A percentile compares a stretch with the other conserved stretches of the same genome.
phyloP scores from a whole-genome alignment of 1,139 yeast species.

The Maudiozyma humilis region DNA sequence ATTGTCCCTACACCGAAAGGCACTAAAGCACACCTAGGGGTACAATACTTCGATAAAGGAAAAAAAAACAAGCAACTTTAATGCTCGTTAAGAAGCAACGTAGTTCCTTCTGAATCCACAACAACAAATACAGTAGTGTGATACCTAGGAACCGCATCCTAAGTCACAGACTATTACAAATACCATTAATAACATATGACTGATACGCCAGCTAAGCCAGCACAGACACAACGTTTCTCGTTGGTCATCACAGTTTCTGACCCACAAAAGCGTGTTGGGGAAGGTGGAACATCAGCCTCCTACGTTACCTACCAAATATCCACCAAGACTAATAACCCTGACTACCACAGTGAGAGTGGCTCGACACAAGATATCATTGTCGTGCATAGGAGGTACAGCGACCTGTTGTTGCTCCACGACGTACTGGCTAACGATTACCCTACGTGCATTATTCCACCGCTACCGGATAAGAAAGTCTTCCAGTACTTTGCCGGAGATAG shows the following conservation, averaged over 20 bases:
- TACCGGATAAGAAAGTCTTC: slow-evolving; percentile 85
- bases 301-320: slow-evolving; percentile 73
- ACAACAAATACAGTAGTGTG: no score
- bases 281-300: slow-evolving; percentile 50
- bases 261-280: slow-evolving; percentile 76
- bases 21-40: no score
- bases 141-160: no score
- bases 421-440: slow-evolving; percentile 73
- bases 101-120: no score
- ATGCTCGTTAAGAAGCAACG: no score
- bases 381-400: slow-evolving; percentile 74
- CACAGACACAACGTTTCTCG: no score
- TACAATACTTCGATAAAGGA: no score
- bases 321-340: slow-evolving; percentile 47
- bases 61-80: no score
- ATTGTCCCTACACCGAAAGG: no score
- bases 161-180: no score
- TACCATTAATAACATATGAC: no score
- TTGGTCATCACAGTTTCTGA: slow-evolving; percentile 42
- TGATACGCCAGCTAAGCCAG: no score
- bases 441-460: slow-evolving; percentile 80
- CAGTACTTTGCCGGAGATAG: slow-evolving; percentile 95
- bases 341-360: slow-evolving; percentile 33
- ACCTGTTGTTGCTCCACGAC: slow-evolving; percentile 70
- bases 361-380: slow-evolving; percentile 40